Conservation (phyloP, 179 eudicot genomes). For the Carnegiea gigantea region DNA sequence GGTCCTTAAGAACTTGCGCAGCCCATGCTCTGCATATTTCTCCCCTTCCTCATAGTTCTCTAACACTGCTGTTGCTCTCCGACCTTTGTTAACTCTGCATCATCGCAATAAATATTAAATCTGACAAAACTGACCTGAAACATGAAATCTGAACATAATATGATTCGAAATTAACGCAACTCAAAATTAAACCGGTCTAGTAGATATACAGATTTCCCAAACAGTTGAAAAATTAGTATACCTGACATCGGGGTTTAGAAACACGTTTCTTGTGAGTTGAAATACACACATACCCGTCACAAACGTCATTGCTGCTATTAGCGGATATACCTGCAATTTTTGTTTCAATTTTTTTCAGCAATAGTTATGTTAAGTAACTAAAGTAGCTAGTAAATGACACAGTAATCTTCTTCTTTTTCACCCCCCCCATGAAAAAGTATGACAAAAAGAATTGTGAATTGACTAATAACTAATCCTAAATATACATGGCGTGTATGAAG, state of each 20-base stretch:
- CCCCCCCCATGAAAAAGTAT: too few relatives aligned
- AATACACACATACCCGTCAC: conserved; percentile 73
- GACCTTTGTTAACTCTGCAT: conserved; percentile 57
- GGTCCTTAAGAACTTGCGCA: conserved; percentile 71
- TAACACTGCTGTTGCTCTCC: conserved; percentile 48
- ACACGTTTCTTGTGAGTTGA: conserved; percentile 69
- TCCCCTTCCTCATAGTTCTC: conserved; percentile 82
- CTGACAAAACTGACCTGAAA: too few relatives aligned
- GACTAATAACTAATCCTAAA: neutral
- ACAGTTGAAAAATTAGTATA: conserved; percentile 13
- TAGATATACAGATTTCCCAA: too few relatives aligned
- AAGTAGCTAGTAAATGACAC: neutral
- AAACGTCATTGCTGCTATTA: conserved; percentile 84
- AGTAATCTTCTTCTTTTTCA: too few relatives aligned
- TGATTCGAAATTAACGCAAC: too few relatives aligned
- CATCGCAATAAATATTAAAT: too few relatives aligned
- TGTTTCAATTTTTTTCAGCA: neutral
- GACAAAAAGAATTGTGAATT: neutral
- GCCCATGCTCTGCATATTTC: conserved; percentile 63
- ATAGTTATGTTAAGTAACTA: neutral
- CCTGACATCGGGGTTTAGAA: conserved; percentile 87
- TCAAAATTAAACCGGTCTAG: too few relatives aligned
- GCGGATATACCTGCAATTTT: conserved; percentile 67
- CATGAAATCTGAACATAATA: too few relatives aligned
- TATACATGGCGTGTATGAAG: neutral